Base-by-base conservation (phyloP, 2,329 filamentous ascomycete species). In the Alternaria sp. region DNA sequence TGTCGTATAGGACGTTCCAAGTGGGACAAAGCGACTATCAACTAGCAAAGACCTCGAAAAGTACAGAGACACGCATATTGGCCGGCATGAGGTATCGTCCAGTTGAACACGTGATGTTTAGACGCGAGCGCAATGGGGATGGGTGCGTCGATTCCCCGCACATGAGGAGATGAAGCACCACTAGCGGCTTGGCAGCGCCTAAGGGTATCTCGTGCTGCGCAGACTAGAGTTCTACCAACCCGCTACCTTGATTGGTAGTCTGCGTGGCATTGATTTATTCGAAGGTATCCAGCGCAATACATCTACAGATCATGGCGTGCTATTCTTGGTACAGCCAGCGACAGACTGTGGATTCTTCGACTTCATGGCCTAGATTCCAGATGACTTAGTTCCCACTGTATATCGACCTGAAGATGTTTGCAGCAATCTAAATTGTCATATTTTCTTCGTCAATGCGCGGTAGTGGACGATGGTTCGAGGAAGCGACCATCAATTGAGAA, bases 141-240 rank as follows among this genome's bases (percentile, higher is more conserved):
- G 14, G 14, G 16, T 16, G 32, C 32, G 32, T 6, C 14, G 12
- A 36, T 16, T 36, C 32, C 14, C 14, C 14, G 32, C 32, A 6
- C 0, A 6, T 16, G 32, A 16, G 32, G 32, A 24, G n/a, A 42
- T 24, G 12, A 6, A n/a, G 16, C 34, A n/a, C 32, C 32, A 22
- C 7, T 49, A 38, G 46, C 46, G 46, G 16, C 46, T 49, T 49
- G 46, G 46, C 46, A 26, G 5, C 11, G 1, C 14, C 1, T 12
- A 7, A 0, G 11, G 8, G 44, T 3, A 6, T 5, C 1, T 1
- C 2, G 3, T 28, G 2, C 1, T 3, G 18, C 7, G n/a, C 6
- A 1, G 6, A 12, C 1, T 3, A 7, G 14, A 20, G 5, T 30
- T 11, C n/a, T 14, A 18, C 12, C 26, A 1, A 20, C 9, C 3